Evolutionary conservation across 164 flowering plant species (phyloP).

Genomic region (Magnolia officinalis): DNA sequence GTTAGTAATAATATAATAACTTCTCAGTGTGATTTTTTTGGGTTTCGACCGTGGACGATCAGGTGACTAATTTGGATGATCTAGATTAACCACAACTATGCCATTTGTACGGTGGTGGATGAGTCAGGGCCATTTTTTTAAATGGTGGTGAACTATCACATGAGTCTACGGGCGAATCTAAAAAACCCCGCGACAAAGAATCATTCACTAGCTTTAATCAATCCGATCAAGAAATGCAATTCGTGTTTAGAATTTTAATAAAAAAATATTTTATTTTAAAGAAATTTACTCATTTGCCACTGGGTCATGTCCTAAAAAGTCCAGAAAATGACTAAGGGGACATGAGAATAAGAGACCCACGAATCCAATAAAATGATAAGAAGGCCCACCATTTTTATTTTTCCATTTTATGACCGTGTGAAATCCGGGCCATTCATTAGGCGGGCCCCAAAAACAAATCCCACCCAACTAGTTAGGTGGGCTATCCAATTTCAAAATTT

Average conservation of each 20-base stretch:
- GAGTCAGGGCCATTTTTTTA: neutral
- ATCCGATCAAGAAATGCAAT: neutral
- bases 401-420: too few species aligned
- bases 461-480: too few species aligned
- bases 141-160: neutral
- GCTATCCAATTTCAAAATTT: too few species aligned
- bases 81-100: neutral
- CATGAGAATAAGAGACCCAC: neutral
- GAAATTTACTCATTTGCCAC: neutral
- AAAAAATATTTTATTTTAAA: neutral
- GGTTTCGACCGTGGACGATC: too few species aligned
- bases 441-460: too few species aligned
- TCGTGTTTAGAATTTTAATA: neutral
- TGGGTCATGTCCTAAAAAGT: neutral
- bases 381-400: too few species aligned
- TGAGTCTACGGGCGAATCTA: neutral
- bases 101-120: neutral
- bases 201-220: neutral
- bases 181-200: neutral
- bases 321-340: neutral
- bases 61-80: neutral
- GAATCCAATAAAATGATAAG: too few species aligned
- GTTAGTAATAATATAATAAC: too few species aligned
- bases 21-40: too few species aligned
- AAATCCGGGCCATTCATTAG: too few species aligned